Evolutionary conservation across 352 stramenopile species (phyloP).

Genomic region (Phytophthora brassicae): DNA sequence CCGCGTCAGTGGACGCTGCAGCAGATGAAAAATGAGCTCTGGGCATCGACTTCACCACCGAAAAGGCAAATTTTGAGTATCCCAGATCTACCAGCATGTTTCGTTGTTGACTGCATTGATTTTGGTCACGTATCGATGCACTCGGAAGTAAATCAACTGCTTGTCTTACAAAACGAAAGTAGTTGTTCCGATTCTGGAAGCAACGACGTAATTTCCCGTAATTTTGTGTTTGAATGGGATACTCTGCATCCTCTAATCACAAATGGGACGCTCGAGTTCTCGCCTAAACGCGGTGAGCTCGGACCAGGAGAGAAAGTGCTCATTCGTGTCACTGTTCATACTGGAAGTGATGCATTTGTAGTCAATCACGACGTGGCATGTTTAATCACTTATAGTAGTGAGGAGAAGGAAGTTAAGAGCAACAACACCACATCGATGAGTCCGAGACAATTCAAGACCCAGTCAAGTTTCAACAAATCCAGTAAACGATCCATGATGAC

Average conservation of each 20-base stretch:
- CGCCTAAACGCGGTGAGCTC: slow-evolving; percentile 52
- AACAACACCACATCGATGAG: slow-evolving; percentile 24
- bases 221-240: slow-evolving; percentile 65
- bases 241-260: slow-evolving; percentile 50
- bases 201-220: neutral
- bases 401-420: slow-evolving; percentile 13
- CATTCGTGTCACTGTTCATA: slow-evolving; percentile 52
- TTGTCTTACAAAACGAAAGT: slow-evolving; percentile 57
- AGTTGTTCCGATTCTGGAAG: neutral
- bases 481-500: too few species aligned
- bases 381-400: slow-evolving; percentile 39
- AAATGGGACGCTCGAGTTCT: slow-evolving; percentile 50
- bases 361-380: slow-evolving; percentile 74
- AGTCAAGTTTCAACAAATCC: slow-evolving; percentile 3
- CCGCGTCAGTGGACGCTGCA: slow-evolving; percentile 39
- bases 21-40: slow-evolving; percentile 36
- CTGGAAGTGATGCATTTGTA: slow-evolving; percentile 45
- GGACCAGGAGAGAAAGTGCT: slow-evolving; percentile 47
- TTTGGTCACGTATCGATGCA: slow-evolving; percentile 67
- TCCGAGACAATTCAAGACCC: slow-evolving; percentile 11
- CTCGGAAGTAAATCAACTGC: slow-evolving; percentile 43
- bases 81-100: slow-evolving; percentile 43
- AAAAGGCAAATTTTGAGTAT: slow-evolving; percentile 36
- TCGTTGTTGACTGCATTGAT: slow-evolving; percentile 54
- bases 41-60: slow-evolving; percentile 19